Conservation (phyloP, 306 rosid genomes). For the Datisca glomerata region DNA sequence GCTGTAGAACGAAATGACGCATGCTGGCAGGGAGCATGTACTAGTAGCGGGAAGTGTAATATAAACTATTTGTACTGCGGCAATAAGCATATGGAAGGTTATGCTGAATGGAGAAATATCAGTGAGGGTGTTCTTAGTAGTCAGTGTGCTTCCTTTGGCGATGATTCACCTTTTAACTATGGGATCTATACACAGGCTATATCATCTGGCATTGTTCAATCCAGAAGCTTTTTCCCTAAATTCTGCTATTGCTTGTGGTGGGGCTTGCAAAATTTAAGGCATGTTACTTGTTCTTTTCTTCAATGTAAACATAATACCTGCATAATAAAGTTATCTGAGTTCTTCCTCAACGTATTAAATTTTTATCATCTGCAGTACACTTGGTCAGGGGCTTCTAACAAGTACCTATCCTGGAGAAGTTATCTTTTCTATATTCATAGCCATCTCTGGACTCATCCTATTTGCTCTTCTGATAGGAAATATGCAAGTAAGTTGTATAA, state of each 20-base stretch:
- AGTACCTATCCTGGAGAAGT: slow-evolving; percentile 57
- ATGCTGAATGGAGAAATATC: slow-evolving; percentile 21
- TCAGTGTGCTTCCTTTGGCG: slow-evolving; percentile 20
- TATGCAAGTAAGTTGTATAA: no score
- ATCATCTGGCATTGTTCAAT: slow-evolving; percentile 29
- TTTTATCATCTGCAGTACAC: slow-evolving; percentile 37
- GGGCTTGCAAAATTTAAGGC: slow-evolving; percentile 74
- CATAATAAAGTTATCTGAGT: no score
- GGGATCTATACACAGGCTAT: slow-evolving; percentile 55
- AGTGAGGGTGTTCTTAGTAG: not conserved
- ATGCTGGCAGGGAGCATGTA: slow-evolving; percentile 65
- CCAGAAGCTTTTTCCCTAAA: slow-evolving; percentile 35
- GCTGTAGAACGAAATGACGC: slow-evolving; percentile 66
- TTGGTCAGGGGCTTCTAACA: slow-evolving; percentile 77
- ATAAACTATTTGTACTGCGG: slow-evolving; percentile 47
- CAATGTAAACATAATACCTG: no score
- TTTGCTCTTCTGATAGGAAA: no score
- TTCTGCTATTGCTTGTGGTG: slow-evolving; percentile 69
- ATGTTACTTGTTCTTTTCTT: no score
- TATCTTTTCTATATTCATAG: slow-evolving; percentile 55
- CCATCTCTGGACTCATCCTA: no score
- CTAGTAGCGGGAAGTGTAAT: slow-evolving; percentile 19
- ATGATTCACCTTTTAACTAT: slow-evolving; percentile 24
- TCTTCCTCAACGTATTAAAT: no score
- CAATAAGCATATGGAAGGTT: not conserved